These are phyloP conservation scores for Saccharomyces paradoxus DNA, from an alignment of 805 yeast species.

Conservation along the genomic window DNA sequence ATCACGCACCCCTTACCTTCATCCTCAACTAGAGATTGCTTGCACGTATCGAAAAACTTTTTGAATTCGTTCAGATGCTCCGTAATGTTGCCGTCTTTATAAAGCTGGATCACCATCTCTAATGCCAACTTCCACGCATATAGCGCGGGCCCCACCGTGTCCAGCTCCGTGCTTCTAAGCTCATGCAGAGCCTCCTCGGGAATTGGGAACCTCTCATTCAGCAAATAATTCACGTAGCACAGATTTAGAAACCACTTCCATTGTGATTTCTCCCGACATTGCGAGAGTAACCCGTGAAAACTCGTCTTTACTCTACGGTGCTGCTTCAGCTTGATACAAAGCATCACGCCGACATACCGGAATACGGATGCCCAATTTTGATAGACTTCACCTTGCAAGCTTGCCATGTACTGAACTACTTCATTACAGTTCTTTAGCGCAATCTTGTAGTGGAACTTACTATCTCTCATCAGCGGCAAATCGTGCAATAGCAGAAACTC, in stretches of 20 bases:
- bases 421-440: constrained; percentile 22
- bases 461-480: constrained; percentile 13
- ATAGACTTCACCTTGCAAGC: not conserved
- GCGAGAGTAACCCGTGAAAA: constrained; percentile 4
- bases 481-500: constrained; percentile 16
- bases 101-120: constrained; percentile 16
- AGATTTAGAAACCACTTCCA: constrained; percentile 15
- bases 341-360: constrained; percentile 9
- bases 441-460: constrained; percentile 15
- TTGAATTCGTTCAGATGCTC: constrained; percentile 21
- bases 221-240: constrained; percentile 11
- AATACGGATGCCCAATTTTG: constrained; percentile 16
- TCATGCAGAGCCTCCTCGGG: constrained; percentile 4
- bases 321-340: constrained; percentile 10
- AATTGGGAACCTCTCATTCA: constrained; percentile 13
- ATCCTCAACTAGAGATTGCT: constrained; percentile 6
- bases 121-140: constrained; percentile 22
- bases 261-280: not conserved
- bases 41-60: constrained; percentile 15
- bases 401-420: constrained; percentile 9
- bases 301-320: constrained; percentile 5
- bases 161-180: constrained; percentile 2
- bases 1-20: constrained; percentile 5
- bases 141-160: constrained; percentile 8
- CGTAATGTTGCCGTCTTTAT: constrained; percentile 24